Conservation (phyloP, 2,329 filamentous ascomycete species). For the Aspergillus phoenicis region DNA sequence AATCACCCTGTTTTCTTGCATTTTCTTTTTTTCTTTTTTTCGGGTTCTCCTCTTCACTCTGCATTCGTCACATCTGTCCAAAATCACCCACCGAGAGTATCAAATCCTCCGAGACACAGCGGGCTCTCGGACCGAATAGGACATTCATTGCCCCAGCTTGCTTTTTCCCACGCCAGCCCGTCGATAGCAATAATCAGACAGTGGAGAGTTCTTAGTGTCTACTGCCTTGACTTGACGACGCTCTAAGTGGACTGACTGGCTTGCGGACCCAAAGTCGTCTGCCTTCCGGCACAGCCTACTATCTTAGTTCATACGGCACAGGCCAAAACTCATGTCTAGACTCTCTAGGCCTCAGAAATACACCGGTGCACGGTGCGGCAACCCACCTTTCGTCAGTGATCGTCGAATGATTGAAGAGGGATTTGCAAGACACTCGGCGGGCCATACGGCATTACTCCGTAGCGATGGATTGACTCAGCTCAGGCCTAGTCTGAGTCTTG, state of each 20-base stretch:
- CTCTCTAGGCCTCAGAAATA: not conserved
- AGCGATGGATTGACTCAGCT: conserved; percentile 10
- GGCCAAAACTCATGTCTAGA: not conserved
- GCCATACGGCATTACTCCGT: conserved; percentile 27
- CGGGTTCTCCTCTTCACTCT: not conserved
- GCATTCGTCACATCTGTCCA: not conserved
- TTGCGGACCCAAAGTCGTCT: not conserved
- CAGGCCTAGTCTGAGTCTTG: not conserved
- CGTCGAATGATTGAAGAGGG: conserved; percentile 17
- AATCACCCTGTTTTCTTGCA: conserved; percentile 1
- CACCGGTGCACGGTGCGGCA: conserved; percentile 15
- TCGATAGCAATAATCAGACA: not conserved
- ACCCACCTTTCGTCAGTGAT: conserved; percentile 11
- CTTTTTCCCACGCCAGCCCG: conserved; percentile 12
- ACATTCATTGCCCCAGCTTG: conserved; percentile 15
- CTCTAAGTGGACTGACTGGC: not conserved
- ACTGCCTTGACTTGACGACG: conserved; percentile 2
- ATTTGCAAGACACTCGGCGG: conserved; percentile 15
- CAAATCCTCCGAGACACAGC: conserved; percentile 21
- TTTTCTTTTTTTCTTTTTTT: not conserved
- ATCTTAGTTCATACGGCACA: not conserved
- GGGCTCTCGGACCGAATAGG: conserved; percentile 12
- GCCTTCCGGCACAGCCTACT: not conserved
- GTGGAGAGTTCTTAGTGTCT: conserved; percentile 1
- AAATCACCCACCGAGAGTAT: conserved; percentile 7